phyloP scores from a whole-genome alignment of 2,329 filamentous ascomycete genomes.

The Exophiala xenobiotica region DNA sequence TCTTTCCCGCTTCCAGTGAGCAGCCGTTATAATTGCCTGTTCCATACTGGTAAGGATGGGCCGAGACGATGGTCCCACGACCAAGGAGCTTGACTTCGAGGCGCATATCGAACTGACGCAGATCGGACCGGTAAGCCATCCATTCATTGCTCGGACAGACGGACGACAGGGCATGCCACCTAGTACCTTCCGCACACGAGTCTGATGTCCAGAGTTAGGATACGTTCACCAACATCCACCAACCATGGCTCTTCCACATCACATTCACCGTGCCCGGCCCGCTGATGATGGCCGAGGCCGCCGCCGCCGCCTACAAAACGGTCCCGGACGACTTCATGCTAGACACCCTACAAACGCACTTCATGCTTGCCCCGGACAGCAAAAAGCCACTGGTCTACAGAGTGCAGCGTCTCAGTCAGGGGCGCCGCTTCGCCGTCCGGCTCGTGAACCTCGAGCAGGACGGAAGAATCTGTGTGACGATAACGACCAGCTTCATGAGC shows the following conservation, averaged over 20 bases:
- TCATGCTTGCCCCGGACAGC: constrained; percentile 23
- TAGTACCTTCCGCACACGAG: not conserved
- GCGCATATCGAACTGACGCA: constrained; percentile 22
- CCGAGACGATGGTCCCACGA: too few species aligned
- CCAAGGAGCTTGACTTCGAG: constrained; percentile 21
- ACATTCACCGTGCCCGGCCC: constrained; percentile 26
- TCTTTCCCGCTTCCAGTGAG: too few species aligned
- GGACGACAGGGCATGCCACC: not conserved
- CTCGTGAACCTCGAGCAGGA: constrained; percentile 24
- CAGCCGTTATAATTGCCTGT: too few species aligned
- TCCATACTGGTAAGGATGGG: too few species aligned
- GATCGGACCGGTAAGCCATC: constrained; percentile 17
- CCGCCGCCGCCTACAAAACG: constrained; percentile 27
- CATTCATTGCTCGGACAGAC: not conserved
- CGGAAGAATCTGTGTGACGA: constrained; percentile 13
- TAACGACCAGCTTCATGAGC: constrained; percentile 25
- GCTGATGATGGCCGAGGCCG: constrained; percentile 28
- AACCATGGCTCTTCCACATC: constrained; percentile 28
- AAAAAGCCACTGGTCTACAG: constrained; percentile 19
- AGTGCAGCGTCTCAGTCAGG: constrained; percentile 25
- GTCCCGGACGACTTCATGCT: constrained; percentile 23
- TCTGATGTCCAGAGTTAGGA: constrained; percentile 10
- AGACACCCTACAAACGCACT: constrained; percentile 28
- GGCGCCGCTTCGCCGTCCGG: constrained; percentile 25
- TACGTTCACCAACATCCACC: constrained; percentile 23